Evolutionary conservation across 1,284 basidiomycete genomes (phyloP).

Genomic region (Abortiporus biennis): DNA sequence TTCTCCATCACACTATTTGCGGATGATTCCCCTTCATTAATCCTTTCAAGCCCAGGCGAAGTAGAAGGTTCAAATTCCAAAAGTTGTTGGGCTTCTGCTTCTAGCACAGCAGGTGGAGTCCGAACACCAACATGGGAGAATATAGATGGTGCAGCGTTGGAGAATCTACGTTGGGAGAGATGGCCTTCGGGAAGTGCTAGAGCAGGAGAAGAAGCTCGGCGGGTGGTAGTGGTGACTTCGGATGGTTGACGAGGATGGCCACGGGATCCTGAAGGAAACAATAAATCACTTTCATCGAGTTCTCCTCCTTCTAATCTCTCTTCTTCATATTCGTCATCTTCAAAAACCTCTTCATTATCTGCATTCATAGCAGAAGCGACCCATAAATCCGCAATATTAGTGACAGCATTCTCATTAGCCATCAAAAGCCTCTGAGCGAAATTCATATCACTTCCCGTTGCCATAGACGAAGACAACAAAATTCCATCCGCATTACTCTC

Average conservation of each 20-base stretch:
- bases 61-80: slow-evolving; percentile 38
- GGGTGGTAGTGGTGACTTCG: slow-evolving; percentile 14
- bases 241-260: slow-evolving; percentile 11
- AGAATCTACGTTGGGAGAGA: slow-evolving; percentile 43
- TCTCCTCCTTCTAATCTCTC: slow-evolving; percentile 23
- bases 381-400: slow-evolving; percentile 88
- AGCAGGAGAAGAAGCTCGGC: slow-evolving; percentile 15
- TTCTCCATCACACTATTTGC: slow-evolving; percentile 28
- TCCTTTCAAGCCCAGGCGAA: slow-evolving; percentile 21
- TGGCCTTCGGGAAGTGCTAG: slow-evolving; percentile 15
- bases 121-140: slow-evolving; percentile 76
- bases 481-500: slow-evolving; percentile 40
- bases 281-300: slow-evolving; percentile 25
- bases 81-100: slow-evolving; percentile 53
- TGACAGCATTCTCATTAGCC: slow-evolving; percentile 88
- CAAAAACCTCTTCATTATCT: slow-evolving; percentile 76
- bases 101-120: slow-evolving; percentile 62
- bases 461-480: slow-evolving; percentile 31
- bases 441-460: slow-evolving; percentile 51
- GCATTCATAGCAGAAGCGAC: slow-evolving; percentile 89
- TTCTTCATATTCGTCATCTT: slow-evolving; percentile 21
- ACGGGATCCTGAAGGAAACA: slow-evolving; percentile 1
- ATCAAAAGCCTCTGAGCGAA: slow-evolving; percentile 89
- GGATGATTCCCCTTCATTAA: slow-evolving; percentile 3
- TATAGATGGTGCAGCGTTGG: slow-evolving; percentile 60